phyloP scores from a whole-genome alignment of 106 monocot species.

The Dendrobium huoshanense region DNA sequence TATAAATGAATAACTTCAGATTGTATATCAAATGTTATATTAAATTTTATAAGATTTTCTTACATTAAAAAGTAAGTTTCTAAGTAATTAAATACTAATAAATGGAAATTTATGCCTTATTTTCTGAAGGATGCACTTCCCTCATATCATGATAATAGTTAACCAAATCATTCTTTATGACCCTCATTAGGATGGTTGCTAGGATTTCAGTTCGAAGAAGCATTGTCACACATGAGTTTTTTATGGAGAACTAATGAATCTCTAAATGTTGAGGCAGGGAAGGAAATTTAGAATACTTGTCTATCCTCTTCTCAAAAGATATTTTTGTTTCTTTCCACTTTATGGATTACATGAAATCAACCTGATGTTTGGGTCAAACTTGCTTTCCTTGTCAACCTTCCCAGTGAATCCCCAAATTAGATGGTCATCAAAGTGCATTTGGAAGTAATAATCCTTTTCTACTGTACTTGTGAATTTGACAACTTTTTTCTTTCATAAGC shows the following conservation, averaged over 20 bases:
- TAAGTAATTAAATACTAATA: too few relatives aligned
- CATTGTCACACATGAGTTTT: constrained; percentile 57
- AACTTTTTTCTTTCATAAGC: constrained; percentile 42
- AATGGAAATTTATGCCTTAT: too few relatives aligned
- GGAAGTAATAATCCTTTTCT: constrained; percentile 50
- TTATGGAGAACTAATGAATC: constrained; percentile 65
- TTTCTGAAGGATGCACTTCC: too few relatives aligned
- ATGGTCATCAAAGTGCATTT: constrained; percentile 64
- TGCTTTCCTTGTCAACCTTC: constrained; percentile 39
- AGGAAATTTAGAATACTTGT: constrained; percentile 48
- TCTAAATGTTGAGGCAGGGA: constrained; percentile 40
- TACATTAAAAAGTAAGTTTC: too few relatives aligned
- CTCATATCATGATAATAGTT: background rate
- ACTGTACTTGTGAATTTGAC: constrained; percentile 37
- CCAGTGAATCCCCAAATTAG: constrained; percentile 62
- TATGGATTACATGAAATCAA: constrained; percentile 44
- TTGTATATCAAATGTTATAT: too few relatives aligned
- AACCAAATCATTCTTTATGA: constrained; percentile 58
- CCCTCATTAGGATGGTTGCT: constrained; percentile 55
- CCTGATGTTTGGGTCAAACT: constrained; percentile 41
- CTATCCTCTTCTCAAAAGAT: constrained; percentile 61
- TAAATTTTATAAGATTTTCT: too few relatives aligned
- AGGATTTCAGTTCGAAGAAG: constrained; percentile 53
- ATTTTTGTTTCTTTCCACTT: constrained; percentile 48
- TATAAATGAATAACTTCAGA: too few relatives aligned